Evolutionary conservation across 2,329 filamentous ascomycete species (phyloP).

Genomic region (Ophiostoma sp.): DNA sequence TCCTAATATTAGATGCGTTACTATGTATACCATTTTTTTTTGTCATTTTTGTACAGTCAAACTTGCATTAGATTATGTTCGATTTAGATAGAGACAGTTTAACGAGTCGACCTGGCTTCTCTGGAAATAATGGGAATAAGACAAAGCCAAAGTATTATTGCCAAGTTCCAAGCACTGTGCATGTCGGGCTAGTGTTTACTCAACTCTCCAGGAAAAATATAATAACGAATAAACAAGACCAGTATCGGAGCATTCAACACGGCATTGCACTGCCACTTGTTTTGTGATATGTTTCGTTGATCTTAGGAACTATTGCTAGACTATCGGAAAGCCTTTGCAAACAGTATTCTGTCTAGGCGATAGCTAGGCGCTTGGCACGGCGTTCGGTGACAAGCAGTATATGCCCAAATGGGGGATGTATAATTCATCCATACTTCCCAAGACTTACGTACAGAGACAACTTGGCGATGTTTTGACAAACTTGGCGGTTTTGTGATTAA

Average conservation of each 20-base stretch:
- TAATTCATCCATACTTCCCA: background rate
- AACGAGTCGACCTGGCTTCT: background rate
- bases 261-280: background rate
- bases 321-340: background rate
- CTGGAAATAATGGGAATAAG: background rate
- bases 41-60: no score
- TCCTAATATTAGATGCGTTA: no score
- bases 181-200: background rate
- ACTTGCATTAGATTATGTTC: no score
- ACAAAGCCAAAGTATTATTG: background rate
- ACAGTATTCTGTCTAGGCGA: background rate
- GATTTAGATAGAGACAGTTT: background rate
- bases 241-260: no score
- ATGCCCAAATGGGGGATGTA: background rate
- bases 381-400: background rate
- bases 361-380: background rate
- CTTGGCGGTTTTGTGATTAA: background rate
- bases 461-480: constrained; percentile 5
- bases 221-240: no score
- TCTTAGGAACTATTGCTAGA: background rate
- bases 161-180: background rate
- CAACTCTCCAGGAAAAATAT: no score
- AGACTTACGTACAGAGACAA: background rate
- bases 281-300: background rate
- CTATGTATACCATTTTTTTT: no score